A percentile compares a stretch with the other conserved stretches of the same genome.
Evolutionary conservation across 2,329 filamentous ascomycete species (phyloP).

Genomic region (Sporothrix brasiliensis): DNA sequence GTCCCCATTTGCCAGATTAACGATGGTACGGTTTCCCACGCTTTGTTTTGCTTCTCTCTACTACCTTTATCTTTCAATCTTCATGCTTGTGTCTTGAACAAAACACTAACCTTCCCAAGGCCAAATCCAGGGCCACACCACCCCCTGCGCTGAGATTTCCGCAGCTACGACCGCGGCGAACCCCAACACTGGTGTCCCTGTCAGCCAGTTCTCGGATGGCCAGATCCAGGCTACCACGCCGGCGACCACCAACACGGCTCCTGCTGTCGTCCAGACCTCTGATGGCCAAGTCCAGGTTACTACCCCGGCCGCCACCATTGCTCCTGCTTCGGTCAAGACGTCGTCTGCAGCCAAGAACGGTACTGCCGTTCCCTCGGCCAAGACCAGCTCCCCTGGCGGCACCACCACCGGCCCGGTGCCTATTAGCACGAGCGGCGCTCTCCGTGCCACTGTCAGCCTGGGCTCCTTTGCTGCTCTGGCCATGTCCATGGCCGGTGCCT

Average conservation of each 20-base stretch:
- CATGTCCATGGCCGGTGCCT: conserved; percentile 43
- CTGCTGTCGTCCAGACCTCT: conserved; percentile 5
- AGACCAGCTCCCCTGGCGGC: conserved; percentile 3
- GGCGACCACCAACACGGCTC: background rate
- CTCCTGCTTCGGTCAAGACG: conserved; percentile 20
- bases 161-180: conserved; percentile 37
- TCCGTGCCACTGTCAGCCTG: conserved; percentile 37
- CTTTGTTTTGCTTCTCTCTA: background rate
- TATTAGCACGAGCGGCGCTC: conserved; percentile 40
- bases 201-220: conserved; percentile 53
- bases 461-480: conserved; percentile 45
- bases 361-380: background rate
- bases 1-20: conserved; percentile 57
- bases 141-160: conserved; percentile 48
- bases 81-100: background rate
- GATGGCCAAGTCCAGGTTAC: conserved; percentile 11
- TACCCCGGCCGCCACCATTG: background rate
- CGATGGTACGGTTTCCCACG: conserved; percentile 43
- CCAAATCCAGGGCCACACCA: conserved; percentile 56
- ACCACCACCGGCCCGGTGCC: conserved; percentile 31
- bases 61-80: background rate
- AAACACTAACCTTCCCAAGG: conserved; percentile 38
- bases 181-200: conserved; percentile 41
- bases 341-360: conserved; percentile 17
- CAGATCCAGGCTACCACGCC: conserved; percentile 50